These are phyloP conservation scores for Diaporthe velutina DNA, from an alignment of 2,329 filamentous ascomycete species.

Conservation along the genomic window DNA sequence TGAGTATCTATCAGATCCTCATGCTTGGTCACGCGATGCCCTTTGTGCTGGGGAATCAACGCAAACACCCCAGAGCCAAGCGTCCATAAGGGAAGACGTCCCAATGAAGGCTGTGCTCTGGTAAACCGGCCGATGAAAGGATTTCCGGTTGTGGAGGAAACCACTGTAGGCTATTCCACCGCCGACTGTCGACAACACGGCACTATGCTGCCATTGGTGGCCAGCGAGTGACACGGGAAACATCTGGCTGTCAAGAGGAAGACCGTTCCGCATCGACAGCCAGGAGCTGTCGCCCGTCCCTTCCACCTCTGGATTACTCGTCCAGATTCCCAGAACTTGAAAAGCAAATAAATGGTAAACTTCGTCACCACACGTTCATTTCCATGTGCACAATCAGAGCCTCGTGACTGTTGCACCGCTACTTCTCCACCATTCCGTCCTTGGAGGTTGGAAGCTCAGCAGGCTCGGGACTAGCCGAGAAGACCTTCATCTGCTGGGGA, in stretches of 20 bases:
- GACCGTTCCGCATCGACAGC: neutral
- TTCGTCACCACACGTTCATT: neutral
- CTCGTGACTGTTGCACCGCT: neutral
- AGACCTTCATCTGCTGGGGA: conserved; percentile 2
- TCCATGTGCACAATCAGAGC: too few relatives aligned
- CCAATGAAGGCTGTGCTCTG: conserved; percentile 12
- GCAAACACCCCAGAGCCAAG: neutral
- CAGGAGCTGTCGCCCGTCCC: neutral
- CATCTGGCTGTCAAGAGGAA: neutral
- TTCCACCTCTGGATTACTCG: neutral
- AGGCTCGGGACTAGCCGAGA: neutral
- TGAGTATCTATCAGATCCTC: conserved; percentile 8
- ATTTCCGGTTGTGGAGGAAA: neutral
- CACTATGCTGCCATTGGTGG: neutral
- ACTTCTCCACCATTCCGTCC: neutral
- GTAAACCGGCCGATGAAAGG: neutral
- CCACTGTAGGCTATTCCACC: neutral
- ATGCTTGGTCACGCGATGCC: neutral
- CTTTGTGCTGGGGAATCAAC: neutral
- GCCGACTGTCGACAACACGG: neutral
- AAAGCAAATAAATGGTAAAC: neutral
- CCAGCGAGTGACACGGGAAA: neutral
- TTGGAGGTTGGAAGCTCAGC: neutral
- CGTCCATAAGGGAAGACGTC: neutral
- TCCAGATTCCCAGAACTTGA: conserved; percentile 20